Evolutionary conservation across 2,329 filamentous ascomycete genomes (phyloP), one percentile per base, ranked within the genome.

Genomic region (Akanthomyces dipterigenus): DNA sequence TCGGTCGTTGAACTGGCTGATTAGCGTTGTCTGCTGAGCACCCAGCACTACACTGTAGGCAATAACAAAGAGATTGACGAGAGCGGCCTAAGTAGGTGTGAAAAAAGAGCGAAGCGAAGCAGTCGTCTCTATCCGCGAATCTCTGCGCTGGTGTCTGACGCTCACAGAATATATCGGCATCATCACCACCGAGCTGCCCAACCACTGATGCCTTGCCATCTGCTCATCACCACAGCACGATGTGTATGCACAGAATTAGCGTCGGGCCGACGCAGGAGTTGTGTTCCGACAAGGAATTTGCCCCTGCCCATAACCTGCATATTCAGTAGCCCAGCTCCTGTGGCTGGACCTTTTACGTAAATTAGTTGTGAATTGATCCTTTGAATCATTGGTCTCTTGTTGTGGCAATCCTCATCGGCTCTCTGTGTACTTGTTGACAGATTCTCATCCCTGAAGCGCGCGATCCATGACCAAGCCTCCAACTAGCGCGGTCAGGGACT

Each of bases 21-120:
- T 16, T 56, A 56, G 54, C 42, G 54, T 20, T 42, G 48, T 56
- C 54, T 48, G n/a, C n/a, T 56, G 28, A 56, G n/a, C 42, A 48
- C 26, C 20, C 18, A 34, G 31, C 3, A 42, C 11, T 34, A 34
- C 18, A n/a, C 4, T 31, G 4, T 31, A 31, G 8, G 28, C 9
- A 36, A 9, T 36, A 38, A 5, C 7, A n/a, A 34, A 36, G 7
- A 16, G n/a, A 46, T 46, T 20, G 42, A 56, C 34, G 54, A 26
- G 54, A 46, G 26, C 42, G 14, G 54, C 54, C 16, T 26, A n/a
- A 18, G 8, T 5, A n/a, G 11, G 16, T 5, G n/a, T n/a, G n/a
- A n/a, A 24, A 16, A 42, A 8, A 46, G 14, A 34, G 20, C 22
- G 31, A 28, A 14, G 12, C 40, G 53, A 55, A 34, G 12, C 12